These are phyloP conservation scores for Rhodotorula mucilaginosa DNA, from an alignment of 1,284 basidiomycete species.

Conservation along the genomic window DNA sequence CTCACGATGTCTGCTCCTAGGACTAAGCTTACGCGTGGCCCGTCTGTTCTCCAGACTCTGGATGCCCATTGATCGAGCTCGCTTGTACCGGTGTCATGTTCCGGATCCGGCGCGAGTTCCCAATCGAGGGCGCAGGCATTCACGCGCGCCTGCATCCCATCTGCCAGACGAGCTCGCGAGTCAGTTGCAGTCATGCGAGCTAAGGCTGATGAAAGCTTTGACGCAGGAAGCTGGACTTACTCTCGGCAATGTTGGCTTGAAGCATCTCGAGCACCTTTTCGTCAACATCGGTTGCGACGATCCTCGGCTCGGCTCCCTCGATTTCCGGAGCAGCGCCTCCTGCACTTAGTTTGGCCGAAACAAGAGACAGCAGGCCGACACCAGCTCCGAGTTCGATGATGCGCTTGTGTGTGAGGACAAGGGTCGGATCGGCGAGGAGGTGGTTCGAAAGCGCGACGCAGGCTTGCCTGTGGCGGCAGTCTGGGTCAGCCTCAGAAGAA, in stretches of 20 bases:
- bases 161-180: background rate
- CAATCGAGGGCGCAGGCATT: constrained; percentile 23
- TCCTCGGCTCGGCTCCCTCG: no score
- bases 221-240: constrained; percentile 11
- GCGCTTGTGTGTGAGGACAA: background rate
- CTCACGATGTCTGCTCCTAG: constrained; percentile 39
- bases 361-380: constrained; percentile 34
- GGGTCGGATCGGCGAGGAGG: constrained; percentile 13
- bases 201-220: rapidly evolving
- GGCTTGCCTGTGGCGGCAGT: constrained; percentile 24
- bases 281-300: constrained; percentile 34
- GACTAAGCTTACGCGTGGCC: constrained; percentile 3
- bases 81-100: background rate
- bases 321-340: background rate
- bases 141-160: background rate
- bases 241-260: constrained; percentile 16
- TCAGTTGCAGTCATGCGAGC: background rate
- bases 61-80: constrained; percentile 8
- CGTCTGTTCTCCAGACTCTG: background rate
- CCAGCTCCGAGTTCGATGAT: constrained; percentile 38
- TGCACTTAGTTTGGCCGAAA: background rate
- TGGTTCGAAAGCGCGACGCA: constrained; percentile 37
- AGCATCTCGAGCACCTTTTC: constrained; percentile 29
- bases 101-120: constrained; percentile 8
- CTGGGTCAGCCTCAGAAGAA: background rate